Evolutionary conservation across 345 rosid genomes (phyloP), one percentile per base, ranked within the genome.

Genomic region (Populus ilicifolia): DNA sequence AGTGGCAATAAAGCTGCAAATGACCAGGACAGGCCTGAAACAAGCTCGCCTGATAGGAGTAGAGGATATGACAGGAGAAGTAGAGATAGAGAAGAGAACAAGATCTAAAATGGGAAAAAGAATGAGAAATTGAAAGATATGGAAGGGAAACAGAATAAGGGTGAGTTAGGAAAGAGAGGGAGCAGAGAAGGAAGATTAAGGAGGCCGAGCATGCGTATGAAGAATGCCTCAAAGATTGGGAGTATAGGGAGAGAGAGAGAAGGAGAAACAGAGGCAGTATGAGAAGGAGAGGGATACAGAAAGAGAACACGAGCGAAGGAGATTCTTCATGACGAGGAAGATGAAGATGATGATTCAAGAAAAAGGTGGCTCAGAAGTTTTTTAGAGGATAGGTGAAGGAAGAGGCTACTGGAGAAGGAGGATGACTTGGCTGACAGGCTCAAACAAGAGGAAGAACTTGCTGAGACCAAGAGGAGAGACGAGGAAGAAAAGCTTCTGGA

Each of bases 261-360:
- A 82, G 81, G 99, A 96, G 83, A 93, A 92, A 81, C 92, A 90
- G 76, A 88, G 97, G 70, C 99, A 92, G 79, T 89, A 92, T 80
- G 99, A 96, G 87, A 92, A 88, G 87, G 98, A 93, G 81, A 92
- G 83, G 80, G 99, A 91, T 73, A 96, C 89, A 87, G 99, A 93
- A 63, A 90, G 89, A 86, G 98, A 93, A 65, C 98, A 89, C 72
- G 93, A 96, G 75, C 86, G 97, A 76, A 89, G 80, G 98, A 93
- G 84, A 89, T 96, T 69, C 85, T 88, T 75, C 85, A 88, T 77
- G 97, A 92, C 39, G 97, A 93, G 84, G 95, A 92, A 72, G 94
- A 90, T 23, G 96, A 88, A 20, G 93, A 75, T 46, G 99, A 91
- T 62, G 97, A 92, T 85, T 85, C 93, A 9, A 86, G 97, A 75